Conservation (phyloP, 345 rosid genomes). For the Heritiera littoralis region DNA sequence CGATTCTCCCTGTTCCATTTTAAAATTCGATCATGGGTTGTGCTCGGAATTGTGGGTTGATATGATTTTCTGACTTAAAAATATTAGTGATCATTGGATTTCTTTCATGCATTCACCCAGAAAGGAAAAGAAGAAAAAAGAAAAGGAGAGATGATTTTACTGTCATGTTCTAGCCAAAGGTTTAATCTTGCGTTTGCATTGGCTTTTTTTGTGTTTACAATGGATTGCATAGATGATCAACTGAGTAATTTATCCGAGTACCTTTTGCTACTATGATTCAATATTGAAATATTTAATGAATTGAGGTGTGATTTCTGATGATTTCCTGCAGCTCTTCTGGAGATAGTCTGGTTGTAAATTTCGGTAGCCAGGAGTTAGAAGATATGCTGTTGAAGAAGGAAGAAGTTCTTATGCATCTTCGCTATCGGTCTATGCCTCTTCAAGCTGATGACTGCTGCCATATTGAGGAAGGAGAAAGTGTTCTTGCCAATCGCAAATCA, state of each 20-base stretch:
- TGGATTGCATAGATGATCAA: too few relatives aligned
- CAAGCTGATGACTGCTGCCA: slow-evolving; percentile 15
- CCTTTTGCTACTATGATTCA: slow-evolving; percentile 4
- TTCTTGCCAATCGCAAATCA: neutral
- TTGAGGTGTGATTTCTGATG: neutral
- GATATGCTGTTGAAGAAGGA: slow-evolving; percentile 18
- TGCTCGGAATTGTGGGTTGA: slow-evolving; percentile 7
- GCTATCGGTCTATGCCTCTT: slow-evolving; percentile 17
- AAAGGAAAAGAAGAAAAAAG: neutral
- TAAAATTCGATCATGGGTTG: neutral
- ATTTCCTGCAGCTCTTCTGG: slow-evolving; percentile 14
- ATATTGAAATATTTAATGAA: neutral
- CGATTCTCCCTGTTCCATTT: neutral
- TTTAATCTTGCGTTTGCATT: too few relatives aligned
- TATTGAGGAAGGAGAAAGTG: slow-evolving; percentile 9
- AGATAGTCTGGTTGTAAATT: slow-evolving; percentile 14
- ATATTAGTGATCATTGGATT: neutral
- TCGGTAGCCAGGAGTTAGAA: neutral
- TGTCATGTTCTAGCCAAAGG: too few relatives aligned
- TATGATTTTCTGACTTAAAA: neutral
- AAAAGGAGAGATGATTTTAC: too few relatives aligned
- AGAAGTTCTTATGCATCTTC: slow-evolving; percentile 14
- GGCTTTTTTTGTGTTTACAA: too few relatives aligned
- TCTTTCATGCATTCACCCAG: neutral
- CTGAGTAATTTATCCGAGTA: too few relatives aligned